A percentile compares a stretch with the other conserved stretches of the same genome.
Evolutionary conservation across 331 rosid species (phyloP).

Genomic region (Telfairia occidentalis): DNA sequence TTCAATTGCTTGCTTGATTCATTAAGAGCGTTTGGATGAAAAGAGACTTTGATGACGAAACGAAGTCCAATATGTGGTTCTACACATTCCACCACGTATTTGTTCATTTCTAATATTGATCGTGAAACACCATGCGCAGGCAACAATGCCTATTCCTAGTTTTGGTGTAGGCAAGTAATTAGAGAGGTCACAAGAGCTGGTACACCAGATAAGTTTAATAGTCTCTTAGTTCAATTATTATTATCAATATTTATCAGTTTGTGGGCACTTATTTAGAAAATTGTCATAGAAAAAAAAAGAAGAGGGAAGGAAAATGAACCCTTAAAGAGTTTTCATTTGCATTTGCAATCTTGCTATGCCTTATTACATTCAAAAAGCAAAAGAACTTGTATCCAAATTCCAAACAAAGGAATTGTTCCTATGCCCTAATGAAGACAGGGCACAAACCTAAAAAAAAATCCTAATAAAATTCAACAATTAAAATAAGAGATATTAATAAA

Average conservation of each 20-base stretch:
- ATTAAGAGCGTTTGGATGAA: too few relatives aligned
- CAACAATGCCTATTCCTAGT: too few relatives aligned
- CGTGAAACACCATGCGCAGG: too few relatives aligned
- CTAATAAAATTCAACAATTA: not conserved
- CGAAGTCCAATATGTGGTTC: too few relatives aligned
- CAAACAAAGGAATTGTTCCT: not conserved
- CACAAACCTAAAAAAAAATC: not conserved
- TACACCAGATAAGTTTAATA: too few relatives aligned
- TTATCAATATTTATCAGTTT: not conserved
- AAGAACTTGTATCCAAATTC: not conserved
- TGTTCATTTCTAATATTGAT: too few relatives aligned
- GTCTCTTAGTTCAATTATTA: too few relatives aligned
- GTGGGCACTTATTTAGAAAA: not conserved
- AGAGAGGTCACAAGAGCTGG: too few relatives aligned
- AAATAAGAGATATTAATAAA: not conserved
- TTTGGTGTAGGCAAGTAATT: too few relatives aligned
- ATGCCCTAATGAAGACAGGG: not conserved
- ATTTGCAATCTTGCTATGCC: not conserved
- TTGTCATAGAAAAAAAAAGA: not conserved
- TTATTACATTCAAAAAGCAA: not conserved
- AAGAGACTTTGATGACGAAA: too few relatives aligned
- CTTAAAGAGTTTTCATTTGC: not conserved
- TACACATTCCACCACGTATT: too few relatives aligned
- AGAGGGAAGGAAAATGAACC: not conserved
- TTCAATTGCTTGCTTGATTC: too few relatives aligned